These are phyloP conservation scores for Aspergillus unguis DNA, from an alignment of 2,329 filamentous ascomycete genomes.

Conservation along the genomic window DNA sequence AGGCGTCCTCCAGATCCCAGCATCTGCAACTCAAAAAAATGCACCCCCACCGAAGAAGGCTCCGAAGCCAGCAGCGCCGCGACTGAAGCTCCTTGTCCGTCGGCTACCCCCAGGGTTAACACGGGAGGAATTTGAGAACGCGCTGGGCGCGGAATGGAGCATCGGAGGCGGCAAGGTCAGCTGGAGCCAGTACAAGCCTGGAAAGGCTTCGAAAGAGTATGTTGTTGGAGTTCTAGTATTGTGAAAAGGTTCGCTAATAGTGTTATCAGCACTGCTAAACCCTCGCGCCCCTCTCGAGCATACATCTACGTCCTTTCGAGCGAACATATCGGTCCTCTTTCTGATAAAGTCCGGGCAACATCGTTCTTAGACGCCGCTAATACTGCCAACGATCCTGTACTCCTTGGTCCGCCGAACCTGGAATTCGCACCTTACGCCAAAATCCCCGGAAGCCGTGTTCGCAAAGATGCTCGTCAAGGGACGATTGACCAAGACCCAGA, in stretches of 20 bases:
- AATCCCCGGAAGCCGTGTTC: slow-evolving; percentile 68
- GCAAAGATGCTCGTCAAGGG: slow-evolving; percentile 80
- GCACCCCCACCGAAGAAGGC: slow-evolving; percentile 46
- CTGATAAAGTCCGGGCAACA: slow-evolving; percentile 65
- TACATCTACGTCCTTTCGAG: slow-evolving; percentile 78
- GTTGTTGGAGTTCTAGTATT: slow-evolving; percentile 23
- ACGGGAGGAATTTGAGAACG: slow-evolving; percentile 67
- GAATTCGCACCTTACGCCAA: slow-evolving; percentile 84
- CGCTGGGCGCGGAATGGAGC: slow-evolving; percentile 78
- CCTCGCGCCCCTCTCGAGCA: slow-evolving; percentile 73
- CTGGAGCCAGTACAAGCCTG: slow-evolving; percentile 70
- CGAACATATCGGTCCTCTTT: slow-evolving; percentile 64
- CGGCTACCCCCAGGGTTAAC: slow-evolving; percentile 84
- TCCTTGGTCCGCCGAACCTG: slow-evolving; percentile 74
- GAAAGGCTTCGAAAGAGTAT: slow-evolving; percentile 82
- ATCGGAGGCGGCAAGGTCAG: slow-evolving; percentile 76
- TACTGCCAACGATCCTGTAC: slow-evolving; percentile 65
- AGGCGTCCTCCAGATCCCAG: slow-evolving; percentile 53
- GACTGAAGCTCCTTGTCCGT: slow-evolving; percentile 80
- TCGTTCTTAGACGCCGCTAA: slow-evolving; percentile 80
- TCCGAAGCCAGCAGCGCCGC: slow-evolving; percentile 51
- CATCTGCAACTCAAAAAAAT: slow-evolving; percentile 46
- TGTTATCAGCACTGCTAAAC: slow-evolving; percentile 64
- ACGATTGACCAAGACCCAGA: slow-evolving; percentile 96
- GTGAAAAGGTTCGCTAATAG: not conserved